A percentile compares a stretch with the other conserved stretches of the same genome.
Conservation (phyloP, 345 rosid genomes). For the Salix purpurea region DNA sequence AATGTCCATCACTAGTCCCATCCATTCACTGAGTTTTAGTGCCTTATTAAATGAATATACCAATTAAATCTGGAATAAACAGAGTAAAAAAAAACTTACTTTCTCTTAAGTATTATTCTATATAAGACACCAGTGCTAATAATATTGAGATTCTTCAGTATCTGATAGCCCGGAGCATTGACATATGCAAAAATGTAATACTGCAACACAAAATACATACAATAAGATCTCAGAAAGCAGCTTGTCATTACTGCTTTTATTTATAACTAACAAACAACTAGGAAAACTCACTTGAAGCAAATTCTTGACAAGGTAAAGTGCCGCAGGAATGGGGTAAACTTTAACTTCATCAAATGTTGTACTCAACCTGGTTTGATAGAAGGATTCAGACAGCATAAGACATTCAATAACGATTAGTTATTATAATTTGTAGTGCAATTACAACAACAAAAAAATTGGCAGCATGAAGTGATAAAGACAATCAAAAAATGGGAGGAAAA, state of each 20-base stretch:
- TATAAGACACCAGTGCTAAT: conserved; percentile 93
- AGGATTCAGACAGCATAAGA: conserved; percentile 10
- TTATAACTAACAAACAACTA: conserved; percentile 5
- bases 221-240: conserved; percentile 12
- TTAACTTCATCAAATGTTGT: conserved; percentile 81
- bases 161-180: conserved; percentile 96
- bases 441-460: neutral
- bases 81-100: conserved; percentile 40
- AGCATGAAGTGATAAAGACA: neutral
- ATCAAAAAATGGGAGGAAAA: neutral
- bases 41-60: no score
- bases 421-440: neutral
- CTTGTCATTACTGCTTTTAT: neutral
- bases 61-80: neutral
- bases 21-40: no score
- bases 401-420: neutral
- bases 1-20: no score
- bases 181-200: conserved; percentile 97
- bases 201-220: conserved; percentile 38
- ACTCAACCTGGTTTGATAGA: conserved; percentile 60
- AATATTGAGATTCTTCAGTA: conserved; percentile 91
- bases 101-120: conserved; percentile 83
- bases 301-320: conserved; percentile 89
- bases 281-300: conserved; percentile 70
- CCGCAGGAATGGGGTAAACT: conserved; percentile 90